phyloP scores from a whole-genome alignment of 1,284 basidiomycete genomes.

The Pterula multifida region DNA sequence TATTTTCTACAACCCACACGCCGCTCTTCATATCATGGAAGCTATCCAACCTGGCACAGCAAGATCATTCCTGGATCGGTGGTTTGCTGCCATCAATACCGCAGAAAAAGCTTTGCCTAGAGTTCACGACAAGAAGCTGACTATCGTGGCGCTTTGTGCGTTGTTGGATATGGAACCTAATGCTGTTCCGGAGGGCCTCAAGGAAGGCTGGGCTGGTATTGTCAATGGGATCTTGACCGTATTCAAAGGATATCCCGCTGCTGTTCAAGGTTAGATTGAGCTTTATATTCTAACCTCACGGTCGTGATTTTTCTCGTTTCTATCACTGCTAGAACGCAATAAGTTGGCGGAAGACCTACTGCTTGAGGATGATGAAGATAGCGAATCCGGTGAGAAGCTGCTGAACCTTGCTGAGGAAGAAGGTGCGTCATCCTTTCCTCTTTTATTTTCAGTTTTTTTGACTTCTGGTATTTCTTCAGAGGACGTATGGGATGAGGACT shows the following conservation, averaged over 20 bases:
- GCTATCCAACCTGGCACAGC: conserved; percentile 41
- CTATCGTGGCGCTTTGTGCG: conserved; percentile 63
- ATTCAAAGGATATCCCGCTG: conserved; percentile 66
- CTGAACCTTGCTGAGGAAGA: conserved; percentile 66
- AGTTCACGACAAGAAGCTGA: conserved; percentile 88
- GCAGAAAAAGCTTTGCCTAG: conserved; percentile 52
- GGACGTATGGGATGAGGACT: conserved; percentile 79
- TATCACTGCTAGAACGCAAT: conserved; percentile 43
- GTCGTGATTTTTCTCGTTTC: conserved; percentile 3
- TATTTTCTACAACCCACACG: conserved; percentile 75
- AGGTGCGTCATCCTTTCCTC: conserved; percentile 27
- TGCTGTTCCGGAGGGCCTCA: conserved; percentile 43
- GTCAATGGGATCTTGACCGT: conserved; percentile 56
- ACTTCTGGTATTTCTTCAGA: conserved; percentile 23
- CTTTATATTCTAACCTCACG: conserved; percentile 5
- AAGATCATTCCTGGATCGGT: conserved; percentile 66
- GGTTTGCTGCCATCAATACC: conserved; percentile 62
- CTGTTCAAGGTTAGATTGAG: conserved; percentile 45
- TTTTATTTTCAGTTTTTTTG: conserved; percentile 4
- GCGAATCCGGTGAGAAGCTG: conserved; percentile 45
- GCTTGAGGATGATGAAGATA: conserved; percentile 52
- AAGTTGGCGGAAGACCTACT: conserved; percentile 41
- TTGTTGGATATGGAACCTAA: conserved; percentile 56
- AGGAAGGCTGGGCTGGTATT: conserved; percentile 64
- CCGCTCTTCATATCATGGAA: conserved; percentile 70